Base-by-base conservation (phyloP, 345 rosid species). In the Citrus medica region DNA sequence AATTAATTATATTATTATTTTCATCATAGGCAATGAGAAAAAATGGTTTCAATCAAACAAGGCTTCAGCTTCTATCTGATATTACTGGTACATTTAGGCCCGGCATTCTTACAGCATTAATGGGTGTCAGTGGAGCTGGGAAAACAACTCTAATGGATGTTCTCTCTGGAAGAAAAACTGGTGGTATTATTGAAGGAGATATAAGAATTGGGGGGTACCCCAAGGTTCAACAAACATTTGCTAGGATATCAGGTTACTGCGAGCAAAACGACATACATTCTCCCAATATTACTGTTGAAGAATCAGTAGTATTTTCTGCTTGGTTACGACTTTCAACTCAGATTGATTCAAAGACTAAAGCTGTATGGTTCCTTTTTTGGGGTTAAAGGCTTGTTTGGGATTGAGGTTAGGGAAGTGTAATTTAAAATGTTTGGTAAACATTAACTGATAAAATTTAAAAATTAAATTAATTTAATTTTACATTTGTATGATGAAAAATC, bases 61-160 rank as follows among this genome's bases (percentile, higher is more conserved):
- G 69, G 77, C 78, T 85, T 1, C 88, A 85, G 64, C 82, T 83
- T 35, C 88, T 83, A 17, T 67, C 66, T 2, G 84, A 74, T 61
- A 81, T 81, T 64, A 78, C 88, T 9, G 79, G 88, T 14, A 71
- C 86, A 76, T 85, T 85, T 40, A 81, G 85, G 79, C 88, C 88
- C 46, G 86, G 86, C 59, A 35, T 85, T 25, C 83, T 85, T 12
- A 81, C 86, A 25, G 88, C 88, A 72, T 40, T 85, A 42, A 85
- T 85, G 86, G 88, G 88, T 64, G 86, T 83, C 42, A 81, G 88
- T 59, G 86, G 88, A 72, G 88, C 86, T 28, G 88, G 88, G 33
- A 85, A 85, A 81, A 85, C 86, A 30, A 83, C 88, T 13, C 73
- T 85, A 66, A 83, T 85, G 86, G 88, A 85, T 67, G 86, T 83